Percentiles rank a stretch among this genome's conserved stretches.
These are phyloP conservation scores for Peniophora sp. DNA, from an alignment of 1,284 basidiomycete genomes.

Conservation along the genomic window DNA sequence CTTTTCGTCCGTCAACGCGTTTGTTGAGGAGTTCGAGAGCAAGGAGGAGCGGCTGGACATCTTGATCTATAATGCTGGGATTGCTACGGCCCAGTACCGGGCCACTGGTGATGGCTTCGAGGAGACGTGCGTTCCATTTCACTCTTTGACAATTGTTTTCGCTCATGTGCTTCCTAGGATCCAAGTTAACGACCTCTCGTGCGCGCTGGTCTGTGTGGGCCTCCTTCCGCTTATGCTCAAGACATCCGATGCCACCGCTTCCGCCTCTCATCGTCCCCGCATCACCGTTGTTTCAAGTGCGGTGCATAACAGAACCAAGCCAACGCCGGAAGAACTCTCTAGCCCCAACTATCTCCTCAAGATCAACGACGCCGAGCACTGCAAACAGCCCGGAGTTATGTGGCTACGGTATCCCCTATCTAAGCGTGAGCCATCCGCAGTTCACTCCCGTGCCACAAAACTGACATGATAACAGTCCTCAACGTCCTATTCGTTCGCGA, in stretches of 20 bases:
- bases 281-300: constrained; percentile 20
- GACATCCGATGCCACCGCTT: constrained; percentile 19
- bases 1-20: constrained; percentile 18
- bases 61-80: constrained; percentile 23
- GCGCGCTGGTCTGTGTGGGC: constrained; percentile 28
- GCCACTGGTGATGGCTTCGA: constrained; percentile 22
- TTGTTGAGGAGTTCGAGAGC: constrained; percentile 18
- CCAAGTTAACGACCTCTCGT: constrained; percentile 34
- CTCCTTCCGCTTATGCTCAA: constrained; percentile 33
- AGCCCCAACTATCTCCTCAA: constrained; percentile 19
- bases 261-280: constrained; percentile 10
- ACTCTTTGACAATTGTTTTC: not conserved
- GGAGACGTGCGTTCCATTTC: constrained; percentile 14
- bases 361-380: constrained; percentile 20
- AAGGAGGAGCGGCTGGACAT: constrained; percentile 21
- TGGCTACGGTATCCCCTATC: not conserved
- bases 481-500: constrained; percentile 35
- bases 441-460: too few relatives aligned
- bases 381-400: constrained; percentile 8
- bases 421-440: not conserved
- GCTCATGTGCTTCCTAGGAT: constrained; percentile 20
- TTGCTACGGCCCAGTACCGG: constrained; percentile 10
- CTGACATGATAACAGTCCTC: constrained; percentile 23
- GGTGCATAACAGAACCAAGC: constrained; percentile 15
- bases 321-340: constrained; percentile 6